Base-by-base conservation (phyloP, 495 filamentous ascomycete genomes). In the Hypoxylon crocopeplum region DNA sequence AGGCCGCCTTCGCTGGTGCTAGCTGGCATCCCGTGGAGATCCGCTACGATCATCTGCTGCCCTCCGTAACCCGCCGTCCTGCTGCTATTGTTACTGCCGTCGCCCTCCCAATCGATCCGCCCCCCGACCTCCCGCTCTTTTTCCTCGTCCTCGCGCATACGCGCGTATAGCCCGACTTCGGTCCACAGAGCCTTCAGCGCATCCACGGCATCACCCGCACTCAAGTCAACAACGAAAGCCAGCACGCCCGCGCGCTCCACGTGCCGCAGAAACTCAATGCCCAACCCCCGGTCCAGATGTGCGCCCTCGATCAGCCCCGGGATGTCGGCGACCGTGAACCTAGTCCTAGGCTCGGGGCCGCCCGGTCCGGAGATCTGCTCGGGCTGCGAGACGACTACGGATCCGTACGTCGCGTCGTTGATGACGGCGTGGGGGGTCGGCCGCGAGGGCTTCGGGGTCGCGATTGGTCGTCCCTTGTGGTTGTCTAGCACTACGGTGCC, bases 251-350 rank as follows among this genome's bases (percentile, higher is more conserved):
- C 95, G 12, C 94, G 86, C 76, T 98, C 94, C 27, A 98, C 88
- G 72, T 98, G 94, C 6, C 95, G 87, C 17, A 98, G 78, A 67
- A 98, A 98, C 17, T 88, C 91, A 13, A 96, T 85, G 0, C 94
- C 94, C 7, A 98, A 82, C 0, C 94, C 94, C 56, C 90, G 89
- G 73, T 98, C 93, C 4, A 96, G 79, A 75, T 98, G 93, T 0
- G 94, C 94, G 64, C 89, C 90, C 64, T 91, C 83, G 50, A 98
- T 88, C 41, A 98, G 75, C 7, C 94, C 94, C 8, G 94, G 94
- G 54, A 98, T 98, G 71, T 98, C 94, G 5, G 94, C 94, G 54
- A 98, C 88, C 5, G 92, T 96, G 71, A 98, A 96, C 25, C 87
- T 82, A 0, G 88, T 91, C 8, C 92, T 79, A 2, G 71, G 74